Percentiles rank a stretch among this genome's conserved stretches.
Conservation (phyloP, 805 yeast species). For the Wickerhamomyces xylosicus region DNA sequence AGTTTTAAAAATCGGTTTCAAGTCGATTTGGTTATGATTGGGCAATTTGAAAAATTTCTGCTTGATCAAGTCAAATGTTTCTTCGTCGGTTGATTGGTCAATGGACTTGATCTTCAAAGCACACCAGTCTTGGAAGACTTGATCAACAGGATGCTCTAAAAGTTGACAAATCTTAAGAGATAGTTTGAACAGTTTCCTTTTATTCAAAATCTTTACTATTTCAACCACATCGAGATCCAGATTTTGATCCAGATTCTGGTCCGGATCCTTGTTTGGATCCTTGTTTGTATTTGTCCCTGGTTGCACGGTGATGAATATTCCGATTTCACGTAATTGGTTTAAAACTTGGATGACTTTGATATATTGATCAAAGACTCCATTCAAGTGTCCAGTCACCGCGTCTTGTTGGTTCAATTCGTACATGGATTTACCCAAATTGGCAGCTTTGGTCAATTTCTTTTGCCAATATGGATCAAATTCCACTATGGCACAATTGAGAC, state of each 20-base stretch:
- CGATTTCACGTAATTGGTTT: slow-evolving; percentile 24
- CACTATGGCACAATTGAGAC: slow-evolving; percentile 64
- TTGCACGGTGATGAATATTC: slow-evolving; percentile 24
- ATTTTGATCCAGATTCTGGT: no score
- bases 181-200: slow-evolving; percentile 48
- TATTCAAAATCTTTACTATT: slow-evolving; percentile 46
- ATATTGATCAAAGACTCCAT: background rate
- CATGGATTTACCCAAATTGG: slow-evolving; percentile 70
- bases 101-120: slow-evolving; percentile 52
- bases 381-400: background rate
- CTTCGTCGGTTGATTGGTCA: slow-evolving; percentile 43
- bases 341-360: background rate
- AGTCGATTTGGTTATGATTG: slow-evolving; percentile 35
- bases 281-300: slow-evolving; percentile 27
- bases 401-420: slow-evolving; percentile 23
- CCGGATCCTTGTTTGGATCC: no score
- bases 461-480: slow-evolving; percentile 79
- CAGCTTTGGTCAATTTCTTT: slow-evolving; percentile 69
- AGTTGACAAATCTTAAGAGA: slow-evolving; percentile 52
- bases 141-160: slow-evolving; percentile 34
- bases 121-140: slow-evolving; percentile 74
- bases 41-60: slow-evolving; percentile 28
- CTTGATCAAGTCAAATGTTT: slow-evolving; percentile 39
- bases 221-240: slow-evolving; percentile 36
- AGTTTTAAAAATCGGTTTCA: slow-evolving; percentile 45